phyloP scores from a whole-genome alignment of 345 rosid genomes.

The Psidium friedrichsthalianum region DNA sequence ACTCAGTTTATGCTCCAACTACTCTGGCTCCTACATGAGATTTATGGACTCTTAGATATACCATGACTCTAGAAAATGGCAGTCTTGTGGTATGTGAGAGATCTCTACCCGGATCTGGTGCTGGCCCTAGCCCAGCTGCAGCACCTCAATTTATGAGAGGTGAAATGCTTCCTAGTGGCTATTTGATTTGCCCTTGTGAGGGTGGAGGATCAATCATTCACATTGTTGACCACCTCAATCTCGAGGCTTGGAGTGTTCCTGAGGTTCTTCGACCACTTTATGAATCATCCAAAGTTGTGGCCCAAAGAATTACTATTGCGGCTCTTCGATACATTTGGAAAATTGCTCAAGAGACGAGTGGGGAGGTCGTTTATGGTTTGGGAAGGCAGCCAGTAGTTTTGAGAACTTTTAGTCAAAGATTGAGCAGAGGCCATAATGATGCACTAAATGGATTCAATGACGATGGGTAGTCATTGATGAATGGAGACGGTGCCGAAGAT shows the following conservation, averaged over 20 bases:
- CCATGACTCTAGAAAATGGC: constrained; percentile 88
- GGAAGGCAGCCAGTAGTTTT: constrained; percentile 95
- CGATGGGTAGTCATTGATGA: constrained; percentile 84
- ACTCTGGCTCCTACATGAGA: constrained; percentile 98
- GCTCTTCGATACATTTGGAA: constrained; percentile 79
- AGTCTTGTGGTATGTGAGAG: constrained; percentile 99
- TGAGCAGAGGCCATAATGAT: constrained; percentile 93
- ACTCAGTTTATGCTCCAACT: constrained; percentile 95
- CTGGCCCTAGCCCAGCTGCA: constrained; percentile 70
- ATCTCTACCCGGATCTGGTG: constrained; percentile 93
- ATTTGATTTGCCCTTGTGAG: constrained; percentile 89
- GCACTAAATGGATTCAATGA: constrained; percentile 91
- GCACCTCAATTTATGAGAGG: constrained; percentile 93
- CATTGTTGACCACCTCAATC: constrained; percentile 93
- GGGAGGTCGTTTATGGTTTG: constrained; percentile 87
- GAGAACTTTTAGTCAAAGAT: constrained; percentile 87
- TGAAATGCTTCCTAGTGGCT: constrained; percentile 95
- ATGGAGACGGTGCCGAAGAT: constrained; percentile 85
- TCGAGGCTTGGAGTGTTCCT: constrained; percentile 99
- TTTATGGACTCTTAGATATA: constrained; percentile 96
- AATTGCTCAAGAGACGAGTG: constrained; percentile 91
- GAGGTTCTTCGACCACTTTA: constrained; percentile 95
- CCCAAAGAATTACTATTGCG: constrained; percentile 87
- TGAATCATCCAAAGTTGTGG: constrained; percentile 86
- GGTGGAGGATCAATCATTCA: constrained; percentile 99